Conservation (phyloP, 2,329 filamentous ascomycete species). For the Beauveria australis region DNA sequence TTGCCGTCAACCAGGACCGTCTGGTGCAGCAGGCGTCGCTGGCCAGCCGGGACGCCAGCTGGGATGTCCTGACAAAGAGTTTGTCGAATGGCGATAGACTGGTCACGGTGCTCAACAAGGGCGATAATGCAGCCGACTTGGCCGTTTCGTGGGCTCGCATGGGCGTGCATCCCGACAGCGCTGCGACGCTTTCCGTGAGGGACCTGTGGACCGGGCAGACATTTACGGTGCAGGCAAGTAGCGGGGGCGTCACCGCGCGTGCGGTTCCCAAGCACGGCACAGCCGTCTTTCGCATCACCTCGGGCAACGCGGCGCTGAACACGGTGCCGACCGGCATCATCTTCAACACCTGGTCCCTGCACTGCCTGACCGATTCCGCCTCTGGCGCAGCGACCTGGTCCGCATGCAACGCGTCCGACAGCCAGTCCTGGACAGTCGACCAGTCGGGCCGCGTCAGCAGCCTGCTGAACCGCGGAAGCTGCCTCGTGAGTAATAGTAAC, state of each 20-base stretch:
- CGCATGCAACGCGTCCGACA: conserved; percentile 25
- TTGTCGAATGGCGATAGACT: conserved; percentile 36
- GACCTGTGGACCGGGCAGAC: conserved; percentile 32
- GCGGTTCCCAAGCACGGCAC: conserved; percentile 24
- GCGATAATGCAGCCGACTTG: conserved; percentile 20
- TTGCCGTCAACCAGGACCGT: conserved; percentile 31
- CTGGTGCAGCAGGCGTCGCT: conserved; percentile 35
- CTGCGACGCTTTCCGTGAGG: conserved; percentile 21
- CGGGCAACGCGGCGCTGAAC: conserved; percentile 17
- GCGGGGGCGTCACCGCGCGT: conserved; percentile 15
- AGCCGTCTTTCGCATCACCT: conserved; percentile 31
- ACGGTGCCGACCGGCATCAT: conserved; percentile 35
- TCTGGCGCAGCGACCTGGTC: conserved; percentile 21
- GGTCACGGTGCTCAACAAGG: conserved; percentile 35
- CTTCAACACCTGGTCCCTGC: conserved; percentile 36
- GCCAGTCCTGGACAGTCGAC: conserved; percentile 32
- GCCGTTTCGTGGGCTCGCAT: conserved; percentile 25
- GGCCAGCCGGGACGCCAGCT: conserved; percentile 31
- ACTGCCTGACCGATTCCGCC: conserved; percentile 23
- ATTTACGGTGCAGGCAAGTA: conserved; percentile 15
- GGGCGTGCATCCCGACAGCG: conserved; percentile 20
- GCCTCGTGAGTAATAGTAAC: conserved; percentile 16
- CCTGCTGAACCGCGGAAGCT: conserved; percentile 23
- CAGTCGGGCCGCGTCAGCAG: conserved; percentile 26
- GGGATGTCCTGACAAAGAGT: conserved; percentile 36